phyloP scores from a whole-genome alignment of 371 early-diverging fungal species.

The Amoeboaphelidium protococcarum region DNA sequence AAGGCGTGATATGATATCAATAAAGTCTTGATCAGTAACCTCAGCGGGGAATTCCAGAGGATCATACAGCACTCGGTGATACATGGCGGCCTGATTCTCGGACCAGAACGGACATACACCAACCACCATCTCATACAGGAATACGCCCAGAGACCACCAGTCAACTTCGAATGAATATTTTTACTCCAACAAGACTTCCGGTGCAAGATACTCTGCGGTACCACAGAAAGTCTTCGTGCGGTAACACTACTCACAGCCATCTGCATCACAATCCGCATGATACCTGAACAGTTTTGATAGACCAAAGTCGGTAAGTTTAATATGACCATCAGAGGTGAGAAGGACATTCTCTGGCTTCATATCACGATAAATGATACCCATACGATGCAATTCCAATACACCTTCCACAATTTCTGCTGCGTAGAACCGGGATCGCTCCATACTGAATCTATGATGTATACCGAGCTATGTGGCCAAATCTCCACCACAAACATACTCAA shows the following conservation, averaged over 20 bases:
- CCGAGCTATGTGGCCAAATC: slow-evolving; percentile 9
- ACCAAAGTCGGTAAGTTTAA: slow-evolving; percentile 12
- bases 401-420: slow-evolving; percentile 26
- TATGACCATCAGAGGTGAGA: slow-evolving; percentile 9
- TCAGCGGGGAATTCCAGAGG: slow-evolving; percentile 10
- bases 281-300: slow-evolving; percentile 7
- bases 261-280: background rate
- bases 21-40: slow-evolving; percentile 4
- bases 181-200: slow-evolving; percentile 20
- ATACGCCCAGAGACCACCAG: slow-evolving; percentile 28
- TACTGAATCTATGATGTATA: background rate
- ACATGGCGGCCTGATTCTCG: slow-evolving; percentile 10
- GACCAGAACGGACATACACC: slow-evolving; percentile 19
- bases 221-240: slow-evolving; percentile 8
- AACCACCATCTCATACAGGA: slow-evolving; percentile 23
- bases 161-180: slow-evolving; percentile 20
- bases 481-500: background rate
- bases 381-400: slow-evolving; percentile 68
- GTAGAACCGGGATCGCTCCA: slow-evolving; percentile 22
- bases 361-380: slow-evolving; percentile 83
- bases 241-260: too few relatives aligned
- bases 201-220: slow-evolving; percentile 15
- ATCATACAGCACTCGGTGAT: slow-evolving; percentile 9
- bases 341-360: slow-evolving; percentile 55
- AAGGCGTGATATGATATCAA: slow-evolving; percentile 8